Base-by-base conservation (phyloP, 306 rosid species). In the Vigna unguiculata region DNA sequence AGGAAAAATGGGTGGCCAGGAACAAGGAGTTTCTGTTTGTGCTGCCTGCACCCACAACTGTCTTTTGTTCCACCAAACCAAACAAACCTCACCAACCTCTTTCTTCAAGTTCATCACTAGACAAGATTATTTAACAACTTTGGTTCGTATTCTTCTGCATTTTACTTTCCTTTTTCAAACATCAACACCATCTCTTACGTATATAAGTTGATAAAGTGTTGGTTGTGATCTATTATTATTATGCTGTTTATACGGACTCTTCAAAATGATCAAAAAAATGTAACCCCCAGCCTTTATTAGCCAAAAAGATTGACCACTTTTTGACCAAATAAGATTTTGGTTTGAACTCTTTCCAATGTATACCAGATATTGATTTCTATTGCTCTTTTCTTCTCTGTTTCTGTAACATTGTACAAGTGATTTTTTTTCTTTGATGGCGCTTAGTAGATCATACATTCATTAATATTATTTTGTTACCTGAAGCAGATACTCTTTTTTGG, bases 51-150 rank as follows among this genome's bases (percentile, higher is more conserved):
- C 80, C 20, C 79, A 47, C 49, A 70, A 74, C 48, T 83, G 93
- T 71, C 58, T 57, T 34, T 65, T 65, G 55, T 14, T 82, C 69
- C 94, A 91, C 67, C 52, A 69, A 76, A 82, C 66, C 66, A 63
- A 75, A 67, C 78, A 46, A 63, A 79, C 28, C 0, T 70, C 40
- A 2, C 55, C 69, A 15, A 57, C 41, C 34, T 85, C 91, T 19
- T 92, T 92, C 84, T 87, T 90, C 89, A 90, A 88, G 90, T 25
- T 90, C 82, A 79, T 92, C 82, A 10, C 82, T 48, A 88, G 82
- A 9, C 75, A 68, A 46, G 53, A 34, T 28, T 78, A 84, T 52
- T 78, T 88, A 2, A 55, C 32, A 28, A 59, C 80, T 67, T 32
- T 92, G 71, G 71, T 65, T 36, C 88, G 95, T 92, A 85, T 22